Evolutionary conservation across 163 green algal species (phyloP), one percentile per base, ranked within the genome.

Genomic region (Scenedesmus sp.): DNA sequence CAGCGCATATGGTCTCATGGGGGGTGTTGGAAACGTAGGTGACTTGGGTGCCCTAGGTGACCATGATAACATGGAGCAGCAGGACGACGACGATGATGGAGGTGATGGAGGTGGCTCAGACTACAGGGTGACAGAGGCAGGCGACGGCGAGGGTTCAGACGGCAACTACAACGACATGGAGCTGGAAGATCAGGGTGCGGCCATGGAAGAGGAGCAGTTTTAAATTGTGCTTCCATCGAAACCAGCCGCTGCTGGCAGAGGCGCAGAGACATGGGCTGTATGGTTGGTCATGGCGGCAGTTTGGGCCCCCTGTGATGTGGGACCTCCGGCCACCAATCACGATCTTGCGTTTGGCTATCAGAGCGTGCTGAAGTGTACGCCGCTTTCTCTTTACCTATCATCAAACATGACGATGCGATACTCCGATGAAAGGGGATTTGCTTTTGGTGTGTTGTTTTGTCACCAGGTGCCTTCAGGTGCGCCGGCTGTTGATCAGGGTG

Each of bases 101-200:
- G 84, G 33, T 12, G 84, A 49, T 22, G 84, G 42, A 15, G 85
- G 49, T 43, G 49, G 35, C n/a, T 51, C 49, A 24, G 85, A 90
- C 59, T 83, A 90, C 40, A 68, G 46, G 43, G 46, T 84, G 13
- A 68, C 70, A 65, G 85, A 84, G 68, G 79, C 37, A 37, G 78
- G 40, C 42, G 16, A 61, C 20, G 40, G 37, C 78, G 35, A 49
- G 42, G 42, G 37, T 85, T 61, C 79, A 40, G 61, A 76, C 5
- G 61, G 61, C 30, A 9, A 76, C 26, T 76, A 76, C 61, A 76
- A 76, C 61, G 61, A 76, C 61, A 76, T 76, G 61, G 61, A 76
- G 9, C 30, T 18, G 61, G 61, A 30, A 22, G 61, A 76, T 76
- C 26, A 76, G 30, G 61, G 61, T 76, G 61, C 26, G 61, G 61